Percentiles rank a stretch among this genome's conserved stretches.
Evolutionary conservation across 2,329 filamentous ascomycete species (phyloP).

Genomic region (Colletotrichum limetticola): DNA sequence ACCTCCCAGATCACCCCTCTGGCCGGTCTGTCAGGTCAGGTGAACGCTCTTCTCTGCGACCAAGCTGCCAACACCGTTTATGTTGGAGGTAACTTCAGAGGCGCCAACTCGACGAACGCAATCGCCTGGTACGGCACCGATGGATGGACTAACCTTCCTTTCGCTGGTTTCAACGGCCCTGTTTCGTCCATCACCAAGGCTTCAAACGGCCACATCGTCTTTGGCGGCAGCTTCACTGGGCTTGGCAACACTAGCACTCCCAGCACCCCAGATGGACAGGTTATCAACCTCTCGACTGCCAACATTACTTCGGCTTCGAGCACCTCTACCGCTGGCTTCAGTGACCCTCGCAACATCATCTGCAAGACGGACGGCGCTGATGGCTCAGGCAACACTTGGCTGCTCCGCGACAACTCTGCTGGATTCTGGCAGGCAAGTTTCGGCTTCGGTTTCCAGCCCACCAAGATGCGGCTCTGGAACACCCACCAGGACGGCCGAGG

Average conservation of each 20-base stretch:
- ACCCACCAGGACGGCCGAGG: slow-evolving; percentile 85
- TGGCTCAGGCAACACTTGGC: slow-evolving; percentile 82
- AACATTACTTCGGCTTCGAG: slow-evolving; percentile 76
- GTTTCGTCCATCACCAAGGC: slow-evolving; percentile 87
- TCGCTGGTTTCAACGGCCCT: slow-evolving; percentile 93
- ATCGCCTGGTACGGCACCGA: slow-evolving; percentile 79
- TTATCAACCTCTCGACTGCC: slow-evolving; percentile 86
- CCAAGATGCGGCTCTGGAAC: slow-evolving; percentile 89
- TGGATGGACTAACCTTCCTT: slow-evolving; percentile 84
- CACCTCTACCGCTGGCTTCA: slow-evolving; percentile 71
- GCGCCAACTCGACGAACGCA: slow-evolving; percentile 86
- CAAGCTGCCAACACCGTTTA: slow-evolving; percentile 82
- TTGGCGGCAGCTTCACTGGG: slow-evolving; percentile 90
- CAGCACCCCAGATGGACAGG: slow-evolving; percentile 76
- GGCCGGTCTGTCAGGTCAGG: slow-evolving; percentile 83
- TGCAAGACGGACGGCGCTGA: slow-evolving; percentile 78
- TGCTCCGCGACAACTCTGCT: slow-evolving; percentile 77
- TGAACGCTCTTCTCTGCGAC: slow-evolving; percentile 87
- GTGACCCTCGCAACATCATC: slow-evolving; percentile 82
- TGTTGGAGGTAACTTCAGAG: slow-evolving; percentile 87
- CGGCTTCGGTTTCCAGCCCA: slow-evolving; percentile 85
- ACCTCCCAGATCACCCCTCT: slow-evolving; percentile 78
- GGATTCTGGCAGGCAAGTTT: slow-evolving; percentile 89
- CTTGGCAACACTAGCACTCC: slow-evolving; percentile 82
- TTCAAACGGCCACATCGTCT: slow-evolving; percentile 86